phyloP scores from a whole-genome alignment of 169 alveolate genomes.

The Cryptosporidium ubiquitum region DNA sequence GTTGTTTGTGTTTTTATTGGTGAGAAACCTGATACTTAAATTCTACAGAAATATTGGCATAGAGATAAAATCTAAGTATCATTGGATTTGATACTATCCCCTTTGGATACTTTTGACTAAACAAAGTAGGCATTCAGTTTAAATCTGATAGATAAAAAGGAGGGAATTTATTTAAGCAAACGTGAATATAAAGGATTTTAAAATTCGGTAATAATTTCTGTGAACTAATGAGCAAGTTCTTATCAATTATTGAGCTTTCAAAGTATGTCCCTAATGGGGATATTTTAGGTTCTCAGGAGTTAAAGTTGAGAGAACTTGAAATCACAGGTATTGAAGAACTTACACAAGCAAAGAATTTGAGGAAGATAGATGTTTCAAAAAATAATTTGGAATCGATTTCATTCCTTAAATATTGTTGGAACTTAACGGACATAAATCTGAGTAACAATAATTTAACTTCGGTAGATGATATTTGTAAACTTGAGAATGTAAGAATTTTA shows the following conservation, averaged over 20 bases:
- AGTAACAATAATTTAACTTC: conserved; percentile 42
- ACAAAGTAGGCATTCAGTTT: not conserved
- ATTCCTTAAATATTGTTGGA: conserved; percentile 53
- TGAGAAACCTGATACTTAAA: not conserved
- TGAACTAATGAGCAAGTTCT: not conserved
- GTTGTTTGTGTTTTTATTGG: not conserved
- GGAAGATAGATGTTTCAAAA: conserved; percentile 43
- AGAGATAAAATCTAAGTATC: not conserved
- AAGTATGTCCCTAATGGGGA: conserved; percentile 54
- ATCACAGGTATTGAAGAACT: conserved; percentile 41
- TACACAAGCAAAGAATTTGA: conserved; percentile 46
- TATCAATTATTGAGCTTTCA: conserved; percentile 20
- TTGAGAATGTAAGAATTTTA: conserved; percentile 23
- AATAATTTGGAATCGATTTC: conserved; percentile 29
- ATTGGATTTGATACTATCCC: not conserved
- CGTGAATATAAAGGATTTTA: too few species aligned
- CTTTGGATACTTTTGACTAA: not conserved
- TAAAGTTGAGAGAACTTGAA: conserved; percentile 4
- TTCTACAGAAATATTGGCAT: not conserved
- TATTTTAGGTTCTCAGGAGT: conserved; percentile 18
- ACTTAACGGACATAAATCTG: conserved; percentile 46
- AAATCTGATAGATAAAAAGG: not conserved
- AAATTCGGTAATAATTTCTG: not conserved
- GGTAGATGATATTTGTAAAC: conserved; percentile 13
- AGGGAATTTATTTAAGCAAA: too few species aligned